Evolutionary conservation across 2,329 filamentous ascomycete genomes (phyloP).

Genomic region (Teratosphaeria nubilosa): DNA sequence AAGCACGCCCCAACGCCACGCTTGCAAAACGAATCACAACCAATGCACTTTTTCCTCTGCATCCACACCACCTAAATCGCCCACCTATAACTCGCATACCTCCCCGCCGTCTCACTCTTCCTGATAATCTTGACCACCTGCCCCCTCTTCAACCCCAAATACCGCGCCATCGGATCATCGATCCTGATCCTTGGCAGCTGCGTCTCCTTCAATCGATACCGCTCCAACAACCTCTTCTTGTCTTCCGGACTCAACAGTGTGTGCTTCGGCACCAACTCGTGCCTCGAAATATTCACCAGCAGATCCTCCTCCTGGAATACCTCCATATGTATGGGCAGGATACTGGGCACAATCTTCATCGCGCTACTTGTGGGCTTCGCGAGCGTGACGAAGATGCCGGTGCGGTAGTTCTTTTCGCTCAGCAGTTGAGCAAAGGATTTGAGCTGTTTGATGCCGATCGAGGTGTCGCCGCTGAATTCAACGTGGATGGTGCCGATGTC

Average conservation of each 20-base stretch:
- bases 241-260: slow-evolving; percentile 83
- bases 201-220: slow-evolving; percentile 94
- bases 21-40: background rate
- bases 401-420: slow-evolving; percentile 69
- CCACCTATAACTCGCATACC: slow-evolving; percentile 91
- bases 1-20: background rate
- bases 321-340: slow-evolving; percentile 74
- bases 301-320: slow-evolving; percentile 93
- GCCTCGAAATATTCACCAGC: slow-evolving; percentile 94
- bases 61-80: slow-evolving; percentile 29
- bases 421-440: slow-evolving; percentile 80
- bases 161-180: slow-evolving; percentile 85
- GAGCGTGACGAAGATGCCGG: slow-evolving; percentile 81
- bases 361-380: slow-evolving; percentile 76
- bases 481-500: slow-evolving; percentile 85
- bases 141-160: slow-evolving; percentile 78
- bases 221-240: slow-evolving; percentile 72
- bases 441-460: slow-evolving; percentile 84
- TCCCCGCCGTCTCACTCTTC: slow-evolving; percentile 85
- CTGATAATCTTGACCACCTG: slow-evolving; percentile 98
- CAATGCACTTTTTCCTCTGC: background rate
- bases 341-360: slow-evolving; percentile 71
- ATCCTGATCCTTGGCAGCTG: slow-evolving; percentile 87
- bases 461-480: slow-evolving; percentile 74
- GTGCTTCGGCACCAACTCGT: slow-evolving; percentile 92